Evolutionary conservation across 148 eudicot genomes (phyloP).

Genomic region (Tetragonia tetragonoides): DNA sequence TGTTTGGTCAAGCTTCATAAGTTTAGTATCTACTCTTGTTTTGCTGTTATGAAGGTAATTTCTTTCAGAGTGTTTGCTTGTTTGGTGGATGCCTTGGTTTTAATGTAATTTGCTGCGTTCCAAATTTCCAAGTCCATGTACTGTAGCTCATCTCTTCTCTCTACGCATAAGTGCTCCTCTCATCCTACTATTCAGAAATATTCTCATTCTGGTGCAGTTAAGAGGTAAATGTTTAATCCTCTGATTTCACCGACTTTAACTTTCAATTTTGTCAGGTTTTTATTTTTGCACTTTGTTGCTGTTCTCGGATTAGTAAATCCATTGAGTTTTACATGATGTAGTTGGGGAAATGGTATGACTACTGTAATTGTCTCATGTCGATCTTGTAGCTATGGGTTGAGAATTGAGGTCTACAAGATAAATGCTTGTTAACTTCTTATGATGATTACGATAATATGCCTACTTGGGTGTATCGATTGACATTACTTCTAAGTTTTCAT

Average conservation of each 20-base stretch:
- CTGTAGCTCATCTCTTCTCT: too few relatives aligned
- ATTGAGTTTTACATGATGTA: not conserved
- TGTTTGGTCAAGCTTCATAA: too few relatives aligned
- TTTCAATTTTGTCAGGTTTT: not conserved
- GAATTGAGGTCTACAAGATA: not conserved
- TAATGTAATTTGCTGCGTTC: too few relatives aligned
- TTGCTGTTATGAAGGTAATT: too few relatives aligned
- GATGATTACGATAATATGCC: not conserved
- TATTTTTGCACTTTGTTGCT: not conserved
- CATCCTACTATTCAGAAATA: constrained; percentile 8
- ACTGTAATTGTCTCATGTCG: not conserved
- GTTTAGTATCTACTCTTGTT: too few relatives aligned
- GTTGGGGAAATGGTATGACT: not conserved
- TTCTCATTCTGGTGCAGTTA: constrained; percentile 26
- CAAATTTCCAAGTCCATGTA: too few relatives aligned
- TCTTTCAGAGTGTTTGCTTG: too few relatives aligned
- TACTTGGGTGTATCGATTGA: not conserved
- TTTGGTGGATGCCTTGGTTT: too few relatives aligned
- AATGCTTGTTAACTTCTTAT: not conserved
- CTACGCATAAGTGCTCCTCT: constrained; percentile 17
- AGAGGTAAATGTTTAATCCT: constrained; percentile 44
- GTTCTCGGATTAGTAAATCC: not conserved
- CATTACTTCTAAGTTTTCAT: not conserved
- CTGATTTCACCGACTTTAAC: not conserved
- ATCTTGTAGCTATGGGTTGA: not conserved